Base-by-base conservation (phyloP, 2,329 filamentous ascomycete genomes). In the Elsinoe australis region DNA sequence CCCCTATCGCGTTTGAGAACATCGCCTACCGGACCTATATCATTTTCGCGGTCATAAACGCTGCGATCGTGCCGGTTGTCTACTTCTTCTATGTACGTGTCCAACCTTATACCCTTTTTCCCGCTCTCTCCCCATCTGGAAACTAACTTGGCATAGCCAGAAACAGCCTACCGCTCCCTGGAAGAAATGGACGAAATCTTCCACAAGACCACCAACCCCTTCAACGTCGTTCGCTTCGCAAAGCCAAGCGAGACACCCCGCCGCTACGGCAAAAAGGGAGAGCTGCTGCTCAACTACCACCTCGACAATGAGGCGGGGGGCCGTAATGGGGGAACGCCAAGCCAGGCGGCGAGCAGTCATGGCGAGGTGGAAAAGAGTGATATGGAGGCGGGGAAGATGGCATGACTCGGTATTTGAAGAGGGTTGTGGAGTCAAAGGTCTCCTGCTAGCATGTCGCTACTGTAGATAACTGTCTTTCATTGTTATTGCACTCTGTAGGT, bases 171-270 rank as follows among this genome's bases (percentile, higher is more conserved):
- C 58, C 71, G 79, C 32, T 77, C 73, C 1, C 71, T 83, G 15
- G 79, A 83, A 61, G 79, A 83, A 59, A 82, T 83, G 74, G 79
- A 83, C 56, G 66, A 64, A 55, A 80, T 82, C 57, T 82, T 81
- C 64, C 71, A 74, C 54, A 77, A 79, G 58, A 73, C 74, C 1
- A 64, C 66, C 17, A 67, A 64, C 22, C 65, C 64, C 53, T 64
- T 73, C 45, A 59, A 62, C 12, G 67, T 75, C 3, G 75, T 80
- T 15, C 62, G 66, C 42, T 63, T 75, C 28, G 76, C 76, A 2
- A 61, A 65, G 7, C n/a, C n/a, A n/a, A n/a, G n/a, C n/a, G 61
- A 73, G 1, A 65, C 74, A 56, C 76, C 77, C 7, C 69, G 73
- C 53, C 70, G 76, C 49, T 80, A 76, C 59, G 76, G 74, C 53